Conservation (phyloP, 441 rosid genomes). For the Cnidoscolus chayamansa region DNA sequence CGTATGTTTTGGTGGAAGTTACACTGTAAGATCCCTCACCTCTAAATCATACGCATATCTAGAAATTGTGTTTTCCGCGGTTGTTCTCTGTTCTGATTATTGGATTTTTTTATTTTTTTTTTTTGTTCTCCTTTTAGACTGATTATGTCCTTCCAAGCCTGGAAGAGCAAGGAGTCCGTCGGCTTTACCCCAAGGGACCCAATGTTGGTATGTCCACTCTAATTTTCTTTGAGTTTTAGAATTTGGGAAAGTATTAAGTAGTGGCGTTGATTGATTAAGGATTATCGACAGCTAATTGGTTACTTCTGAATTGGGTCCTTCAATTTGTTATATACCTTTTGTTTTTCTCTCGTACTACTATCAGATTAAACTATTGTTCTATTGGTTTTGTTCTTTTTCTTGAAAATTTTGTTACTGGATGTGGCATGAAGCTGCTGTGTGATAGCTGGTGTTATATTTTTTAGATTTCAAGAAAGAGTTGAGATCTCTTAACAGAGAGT, state of each 20-base stretch:
- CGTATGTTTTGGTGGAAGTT: slow-evolving; percentile 61
- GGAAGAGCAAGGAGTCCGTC: slow-evolving; percentile 93
- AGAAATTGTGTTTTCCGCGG: background rate
- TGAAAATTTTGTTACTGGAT: background rate
- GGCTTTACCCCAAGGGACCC: slow-evolving; percentile 73
- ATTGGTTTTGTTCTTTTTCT: background rate
- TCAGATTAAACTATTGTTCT: too few species aligned
- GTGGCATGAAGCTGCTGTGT: too few species aligned
- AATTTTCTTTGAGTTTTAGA: background rate
- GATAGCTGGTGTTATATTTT: slow-evolving; percentile 9
- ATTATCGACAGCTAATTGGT: too few species aligned
- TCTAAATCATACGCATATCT: too few species aligned
- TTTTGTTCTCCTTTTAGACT: slow-evolving; percentile 38
- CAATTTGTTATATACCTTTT: too few species aligned
- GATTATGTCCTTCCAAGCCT: slow-evolving; percentile 91
- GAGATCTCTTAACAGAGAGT: slow-evolving; percentile 69
- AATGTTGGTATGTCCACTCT: slow-evolving; percentile 47
- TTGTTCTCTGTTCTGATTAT: background rate
- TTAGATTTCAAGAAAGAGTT: slow-evolving; percentile 86
- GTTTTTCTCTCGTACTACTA: too few species aligned
- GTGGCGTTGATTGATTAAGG: too few species aligned
- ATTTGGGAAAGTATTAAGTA: background rate
- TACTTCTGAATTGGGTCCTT: too few species aligned
- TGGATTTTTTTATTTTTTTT: background rate
- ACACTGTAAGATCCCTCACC: slow-evolving; percentile 46